Conservation (phyloP, 2,329 filamentous ascomycete species). For the Lachnellula cervina region DNA sequence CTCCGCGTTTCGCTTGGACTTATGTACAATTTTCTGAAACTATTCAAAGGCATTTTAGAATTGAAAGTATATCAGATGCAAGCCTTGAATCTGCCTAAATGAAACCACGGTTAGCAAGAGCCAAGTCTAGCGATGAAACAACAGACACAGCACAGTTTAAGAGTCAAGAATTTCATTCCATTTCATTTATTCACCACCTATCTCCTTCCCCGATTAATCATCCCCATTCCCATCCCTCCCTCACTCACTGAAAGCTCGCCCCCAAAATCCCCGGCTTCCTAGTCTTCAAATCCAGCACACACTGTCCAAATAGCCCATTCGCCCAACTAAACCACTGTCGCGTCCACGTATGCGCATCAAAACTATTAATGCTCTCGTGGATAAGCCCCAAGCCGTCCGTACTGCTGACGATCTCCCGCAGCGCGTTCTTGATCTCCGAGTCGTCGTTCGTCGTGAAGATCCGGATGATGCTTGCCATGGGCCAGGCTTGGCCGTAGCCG, state of each 20-base stretch:
- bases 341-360: conserved; percentile 37
- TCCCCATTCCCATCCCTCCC: conserved; percentile 2
- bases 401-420: conserved; percentile 26
- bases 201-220: too few species aligned
- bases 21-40: too few species aligned
- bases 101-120: too few species aligned
- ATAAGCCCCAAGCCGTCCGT: conserved; percentile 38
- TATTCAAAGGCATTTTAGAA: too few species aligned
- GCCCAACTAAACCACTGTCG: conserved; percentile 73
- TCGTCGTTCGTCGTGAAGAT: conserved; percentile 43
- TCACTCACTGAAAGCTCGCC: conserved; percentile 46
- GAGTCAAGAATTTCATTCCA: too few species aligned
- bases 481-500: conserved; percentile 52
- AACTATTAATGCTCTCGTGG: conserved; percentile 44
- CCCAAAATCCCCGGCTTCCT: conserved; percentile 63
- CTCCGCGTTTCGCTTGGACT: too few species aligned
- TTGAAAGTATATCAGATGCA: too few species aligned
- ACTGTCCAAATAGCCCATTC: conserved; percentile 82
- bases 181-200: too few species aligned
- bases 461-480: conserved; percentile 51
- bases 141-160: too few species aligned
- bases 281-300: conserved; percentile 68
- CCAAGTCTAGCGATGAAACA: too few species aligned
- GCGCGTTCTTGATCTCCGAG: conserved; percentile 28
- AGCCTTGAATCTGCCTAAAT: too few species aligned